Evolutionary conservation across 805 yeast species (phyloP), one percentile per base, ranked within the genome.

Genomic region (Metschnikowia colocasiae): DNA sequence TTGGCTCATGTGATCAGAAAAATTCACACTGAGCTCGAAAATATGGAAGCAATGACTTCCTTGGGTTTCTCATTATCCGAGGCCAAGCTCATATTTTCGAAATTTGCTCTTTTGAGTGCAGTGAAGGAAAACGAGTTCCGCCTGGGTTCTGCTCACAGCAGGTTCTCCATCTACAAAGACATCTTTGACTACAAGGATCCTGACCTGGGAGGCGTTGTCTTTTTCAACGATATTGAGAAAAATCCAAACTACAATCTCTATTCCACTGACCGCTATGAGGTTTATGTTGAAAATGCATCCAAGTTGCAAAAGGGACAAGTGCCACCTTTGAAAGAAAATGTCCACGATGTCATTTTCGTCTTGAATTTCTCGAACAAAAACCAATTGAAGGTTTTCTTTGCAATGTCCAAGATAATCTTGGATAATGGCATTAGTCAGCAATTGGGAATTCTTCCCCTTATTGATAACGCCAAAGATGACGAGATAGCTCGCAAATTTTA

Each of bases 391-490:
- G 78, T 76, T 1, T 62, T 83, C 25, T 64, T 76, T 16, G 69
- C 83, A 7, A 68, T 81, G 29, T 57, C 83, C 2, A 71, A 74
- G 22, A 63, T 78, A 2, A 68, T 81, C 2, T 57, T 81, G n/a
- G 70, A 75, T 10, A 75, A 79, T 36, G 80, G 81, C 1, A 73
- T 86, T 15, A 87, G 96, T 0, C 85, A 90, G 53, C 85, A 91
- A 62, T 59, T 92, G 43, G 99, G 97, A 6, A 52, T 92, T 2
- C 69, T 92, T n/a, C 96, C 98, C 0, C 48, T 85, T 2, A 59
- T 64, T 7, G 63, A 60, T 1, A 56, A 53, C 5, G 67, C 64
- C 9, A 43, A 52, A 19, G 75, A 69, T 46, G 52, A 57, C 6
- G 34, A 39, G 6, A 36, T 71, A 15, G 69, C 74, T 1, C 56